Evolutionary conservation across 306 rosid genomes (phyloP).

Genomic region (Castanospermum australe): DNA sequence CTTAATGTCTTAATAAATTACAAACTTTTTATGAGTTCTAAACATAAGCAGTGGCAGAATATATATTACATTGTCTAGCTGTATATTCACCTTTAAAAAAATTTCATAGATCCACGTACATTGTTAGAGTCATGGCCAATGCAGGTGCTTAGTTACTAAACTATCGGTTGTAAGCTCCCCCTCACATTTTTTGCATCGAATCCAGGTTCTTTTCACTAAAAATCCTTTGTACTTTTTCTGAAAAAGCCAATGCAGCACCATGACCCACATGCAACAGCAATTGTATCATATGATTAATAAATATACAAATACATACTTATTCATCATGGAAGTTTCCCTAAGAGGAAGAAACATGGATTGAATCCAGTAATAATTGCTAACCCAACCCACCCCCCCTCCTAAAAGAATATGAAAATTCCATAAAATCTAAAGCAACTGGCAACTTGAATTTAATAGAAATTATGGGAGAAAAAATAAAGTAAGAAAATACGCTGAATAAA

Average conservation of each 20-base stretch:
- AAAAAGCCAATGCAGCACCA: background rate
- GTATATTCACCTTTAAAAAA: background rate
- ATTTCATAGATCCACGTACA: background rate
- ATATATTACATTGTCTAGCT: background rate
- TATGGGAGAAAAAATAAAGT: background rate
- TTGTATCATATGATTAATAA: background rate
- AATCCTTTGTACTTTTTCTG: background rate
- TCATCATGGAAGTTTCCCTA: background rate
- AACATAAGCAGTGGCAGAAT: background rate
- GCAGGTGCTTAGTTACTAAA: background rate
- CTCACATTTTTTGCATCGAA: background rate
- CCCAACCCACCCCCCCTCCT: background rate
- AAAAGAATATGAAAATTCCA: background rate
- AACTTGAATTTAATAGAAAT: background rate
- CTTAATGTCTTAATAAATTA: background rate
- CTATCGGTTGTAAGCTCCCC: slow-evolving; percentile 1
- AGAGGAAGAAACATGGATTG: background rate
- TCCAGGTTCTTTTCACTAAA: slow-evolving; percentile 2
- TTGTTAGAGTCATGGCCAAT: slow-evolving; percentile 10
- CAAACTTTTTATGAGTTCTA: background rate
- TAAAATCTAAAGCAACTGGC: background rate
- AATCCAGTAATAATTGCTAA: background rate
- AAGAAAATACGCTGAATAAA: background rate
- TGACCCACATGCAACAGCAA: slow-evolving; percentile 13
- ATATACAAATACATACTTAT: slow-evolving; percentile 4